Percentiles rank a stretch among this genome's conserved stretches.
These are phyloP conservation scores for Candida boleticola DNA, from an alignment of 805 yeast species.

Conservation along the genomic window DNA sequence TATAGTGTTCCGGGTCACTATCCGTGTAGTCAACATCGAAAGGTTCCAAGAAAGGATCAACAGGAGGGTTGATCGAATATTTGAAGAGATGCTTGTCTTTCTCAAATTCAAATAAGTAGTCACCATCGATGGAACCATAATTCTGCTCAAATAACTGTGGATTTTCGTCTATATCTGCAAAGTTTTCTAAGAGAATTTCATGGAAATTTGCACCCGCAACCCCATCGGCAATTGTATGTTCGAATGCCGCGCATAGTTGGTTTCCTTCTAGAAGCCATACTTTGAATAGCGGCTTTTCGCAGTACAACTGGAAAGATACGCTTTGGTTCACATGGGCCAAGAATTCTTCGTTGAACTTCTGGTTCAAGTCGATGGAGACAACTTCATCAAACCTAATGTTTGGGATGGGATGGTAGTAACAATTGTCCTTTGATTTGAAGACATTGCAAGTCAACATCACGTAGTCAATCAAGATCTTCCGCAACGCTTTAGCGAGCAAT, in stretches of 20 bases:
- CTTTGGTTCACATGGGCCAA: slow-evolving; percentile 21
- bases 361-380: slow-evolving; percentile 13
- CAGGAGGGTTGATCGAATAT: slow-evolving; percentile 34
- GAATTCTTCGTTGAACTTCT: slow-evolving; percentile 23
- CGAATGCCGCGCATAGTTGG: slow-evolving; percentile 26
- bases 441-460: slow-evolving; percentile 33
- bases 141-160: slow-evolving; percentile 4
- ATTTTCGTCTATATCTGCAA: slow-evolving; percentile 17
- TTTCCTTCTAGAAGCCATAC: slow-evolving; percentile 21
- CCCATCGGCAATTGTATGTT: slow-evolving; percentile 42
- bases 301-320: slow-evolving; percentile 19
- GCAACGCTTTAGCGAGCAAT: slow-evolving; percentile 23
- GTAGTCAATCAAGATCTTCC: slow-evolving; percentile 33
- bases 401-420: slow-evolving; percentile 23
- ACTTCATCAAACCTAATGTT: slow-evolving; percentile 24
- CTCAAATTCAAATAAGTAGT: slow-evolving; percentile 18
- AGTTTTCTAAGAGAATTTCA: slow-evolving; percentile 28
- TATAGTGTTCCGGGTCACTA: slow-evolving; percentile 23
- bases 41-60: slow-evolving; percentile 28
- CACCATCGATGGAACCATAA: slow-evolving; percentile 11
- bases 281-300: slow-evolving; percentile 27
- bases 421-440: slow-evolving; percentile 12
- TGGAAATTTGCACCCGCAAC: slow-evolving; percentile 33
- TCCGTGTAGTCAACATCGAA: slow-evolving; percentile 23
- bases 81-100: slow-evolving; percentile 18